Evolutionary conservation across 495 filamentous ascomycete genomes (phyloP).

Genomic region (Staphylotrichum tortipilum): DNA sequence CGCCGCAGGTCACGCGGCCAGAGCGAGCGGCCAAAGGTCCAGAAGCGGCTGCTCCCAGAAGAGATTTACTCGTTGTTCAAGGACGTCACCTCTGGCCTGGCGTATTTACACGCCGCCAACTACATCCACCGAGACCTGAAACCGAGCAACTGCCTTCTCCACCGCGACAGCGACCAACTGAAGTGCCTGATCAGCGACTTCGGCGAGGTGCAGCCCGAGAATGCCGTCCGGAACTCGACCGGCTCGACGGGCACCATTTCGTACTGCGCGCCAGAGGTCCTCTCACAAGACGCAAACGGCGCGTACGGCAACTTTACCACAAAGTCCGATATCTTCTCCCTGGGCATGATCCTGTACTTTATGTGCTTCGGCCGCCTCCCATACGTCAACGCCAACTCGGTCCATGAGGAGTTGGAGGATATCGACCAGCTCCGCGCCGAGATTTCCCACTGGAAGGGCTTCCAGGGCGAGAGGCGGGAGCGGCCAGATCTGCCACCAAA

Average conservation of each 20-base stretch:
- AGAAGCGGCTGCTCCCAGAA: conserved; percentile 66
- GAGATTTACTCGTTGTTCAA: conserved; percentile 96
- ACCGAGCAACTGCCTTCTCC: conserved; percentile 89
- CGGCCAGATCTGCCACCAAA: conserved; percentile 78
- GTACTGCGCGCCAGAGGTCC: conserved; percentile 92
- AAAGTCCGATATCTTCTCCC: conserved; percentile 92
- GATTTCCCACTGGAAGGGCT: conserved; percentile 79
- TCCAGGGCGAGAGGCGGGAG: conserved; percentile 62
- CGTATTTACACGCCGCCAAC: conserved; percentile 83
- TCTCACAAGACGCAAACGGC: conserved; percentile 61
- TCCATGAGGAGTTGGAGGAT: conserved; percentile 89
- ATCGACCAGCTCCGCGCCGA: conserved; percentile 81
- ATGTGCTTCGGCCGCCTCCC: conserved; percentile 89
- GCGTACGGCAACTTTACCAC: conserved; percentile 83
- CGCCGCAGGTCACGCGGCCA: conserved; percentile 64
- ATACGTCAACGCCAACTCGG: conserved; percentile 69
- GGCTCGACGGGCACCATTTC: conserved; percentile 94
- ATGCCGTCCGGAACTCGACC: conserved; percentile 72
- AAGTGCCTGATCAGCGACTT: conserved; percentile 92
- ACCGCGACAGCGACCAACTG: conserved; percentile 58
- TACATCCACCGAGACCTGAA: conserved; percentile 97
- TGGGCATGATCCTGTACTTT: conserved; percentile 98
- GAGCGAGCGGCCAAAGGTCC: conserved; percentile 37
- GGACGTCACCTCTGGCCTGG: conserved; percentile 85
- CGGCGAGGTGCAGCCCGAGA: conserved; percentile 82